These are phyloP conservation scores for Tulasnella calospora DNA, from an alignment of 768 basidiomycete species.

Conservation along the genomic window DNA sequence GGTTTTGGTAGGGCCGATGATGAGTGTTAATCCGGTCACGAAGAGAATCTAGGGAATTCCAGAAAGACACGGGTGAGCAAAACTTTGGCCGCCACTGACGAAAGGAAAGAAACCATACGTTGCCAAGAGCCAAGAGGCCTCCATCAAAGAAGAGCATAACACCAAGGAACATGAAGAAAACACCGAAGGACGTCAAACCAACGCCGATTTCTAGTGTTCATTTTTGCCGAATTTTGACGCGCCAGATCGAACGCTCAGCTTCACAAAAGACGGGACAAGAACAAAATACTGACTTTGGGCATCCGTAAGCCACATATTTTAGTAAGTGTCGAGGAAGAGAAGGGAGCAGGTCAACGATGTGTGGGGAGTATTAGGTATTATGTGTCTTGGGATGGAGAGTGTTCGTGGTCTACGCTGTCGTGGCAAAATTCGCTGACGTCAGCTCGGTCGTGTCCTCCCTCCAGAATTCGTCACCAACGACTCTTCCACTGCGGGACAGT, in stretches of 20 bases:
- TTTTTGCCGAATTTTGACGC: constrained; percentile 11
- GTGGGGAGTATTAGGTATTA: background rate
- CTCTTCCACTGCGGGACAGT: background rate
- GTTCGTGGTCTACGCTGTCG: background rate
- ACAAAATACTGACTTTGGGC: constrained; percentile 21
- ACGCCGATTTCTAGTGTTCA: constrained; percentile 81
- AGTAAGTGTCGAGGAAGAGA: background rate
- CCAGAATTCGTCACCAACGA: background rate
- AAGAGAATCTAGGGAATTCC: constrained; percentile 70
- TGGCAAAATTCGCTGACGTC: constrained; percentile 1
- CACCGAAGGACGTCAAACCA: constrained; percentile 91
- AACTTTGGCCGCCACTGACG: constrained; percentile 16
- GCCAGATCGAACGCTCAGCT: constrained; percentile 25
- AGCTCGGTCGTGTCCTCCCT: background rate
- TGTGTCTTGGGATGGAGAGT: background rate
- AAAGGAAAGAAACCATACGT: constrained; percentile 50
- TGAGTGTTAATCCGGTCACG: constrained; percentile 86
- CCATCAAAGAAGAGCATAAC: constrained; percentile 96
- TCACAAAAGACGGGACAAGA: constrained; percentile 4
- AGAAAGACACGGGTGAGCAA: background rate
- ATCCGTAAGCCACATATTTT: constrained; percentile 35
- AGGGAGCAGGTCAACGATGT: constrained; percentile 4
- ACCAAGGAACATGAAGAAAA: constrained; percentile 92
- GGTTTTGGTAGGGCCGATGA: constrained; percentile 95
- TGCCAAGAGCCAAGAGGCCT: constrained; percentile 91